phyloP scores from a whole-genome alignment of 2,329 filamentous ascomycete species.

The Pleoardoris graminearum region DNA sequence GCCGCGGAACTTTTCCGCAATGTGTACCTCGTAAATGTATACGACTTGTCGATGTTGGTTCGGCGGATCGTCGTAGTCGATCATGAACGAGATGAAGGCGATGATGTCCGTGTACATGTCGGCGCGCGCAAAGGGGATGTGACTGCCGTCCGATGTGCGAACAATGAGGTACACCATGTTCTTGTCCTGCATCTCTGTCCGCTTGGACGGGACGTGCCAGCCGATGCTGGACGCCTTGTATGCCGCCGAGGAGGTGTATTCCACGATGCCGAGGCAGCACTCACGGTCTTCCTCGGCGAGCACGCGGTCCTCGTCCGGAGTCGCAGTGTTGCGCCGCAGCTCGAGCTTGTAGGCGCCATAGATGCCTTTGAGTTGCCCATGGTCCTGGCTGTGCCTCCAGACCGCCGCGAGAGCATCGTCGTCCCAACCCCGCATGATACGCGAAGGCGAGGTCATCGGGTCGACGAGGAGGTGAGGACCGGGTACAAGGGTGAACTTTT shows the following conservation, averaged over 20 bases:
- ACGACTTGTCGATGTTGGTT: constrained; percentile 59
- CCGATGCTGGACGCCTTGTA: constrained; percentile 65
- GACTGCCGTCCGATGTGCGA: constrained; percentile 11
- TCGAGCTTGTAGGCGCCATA: constrained; percentile 18
- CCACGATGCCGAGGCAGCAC: constrained; percentile 60
- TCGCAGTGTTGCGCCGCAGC: constrained; percentile 24
- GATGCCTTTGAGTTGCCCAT: background rate
- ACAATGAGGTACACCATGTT: constrained; percentile 70
- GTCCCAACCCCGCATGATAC: constrained; percentile 1
- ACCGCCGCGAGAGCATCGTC: constrained; percentile 4
- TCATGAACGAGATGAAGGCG: constrained; percentile 66
- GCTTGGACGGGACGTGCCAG: constrained; percentile 67
- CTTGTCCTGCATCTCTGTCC: constrained; percentile 67
- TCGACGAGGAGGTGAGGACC: background rate
- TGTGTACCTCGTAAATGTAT: constrained; percentile 80
- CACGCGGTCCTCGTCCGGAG: constrained; percentile 48
- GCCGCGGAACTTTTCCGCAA: constrained; percentile 60
- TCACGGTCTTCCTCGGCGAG: constrained; percentile 49
- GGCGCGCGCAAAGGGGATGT: background rate
- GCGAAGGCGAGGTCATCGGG: constrained; percentile 1
- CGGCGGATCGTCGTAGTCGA: constrained; percentile 63
- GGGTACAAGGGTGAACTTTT: background rate
- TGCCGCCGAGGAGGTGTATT: constrained; percentile 64
- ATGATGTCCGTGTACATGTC: constrained; percentile 16
- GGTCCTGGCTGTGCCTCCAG: constrained; percentile 1